Percentiles rank a stretch among this genome's conserved stretches.
phyloP scores from a whole-genome alignment of 768 basidiomycete genomes.

The Leccinum disarticulatum region DNA sequence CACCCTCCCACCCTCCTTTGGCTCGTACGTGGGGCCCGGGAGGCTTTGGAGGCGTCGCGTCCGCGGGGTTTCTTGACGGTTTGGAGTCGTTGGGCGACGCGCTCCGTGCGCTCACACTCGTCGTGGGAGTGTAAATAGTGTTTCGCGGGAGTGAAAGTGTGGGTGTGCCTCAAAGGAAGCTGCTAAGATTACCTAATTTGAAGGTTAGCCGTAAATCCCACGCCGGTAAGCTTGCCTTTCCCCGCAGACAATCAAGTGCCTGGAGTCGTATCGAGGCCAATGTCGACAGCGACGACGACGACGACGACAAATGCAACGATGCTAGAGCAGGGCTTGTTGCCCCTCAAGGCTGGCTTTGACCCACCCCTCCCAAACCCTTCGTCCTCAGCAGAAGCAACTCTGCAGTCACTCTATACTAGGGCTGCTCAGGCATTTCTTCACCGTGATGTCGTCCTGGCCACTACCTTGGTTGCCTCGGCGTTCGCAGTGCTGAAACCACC shows the following conservation, averaged over 20 bases:
- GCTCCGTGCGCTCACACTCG: too few relatives aligned
- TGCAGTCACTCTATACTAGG: constrained; percentile 72
- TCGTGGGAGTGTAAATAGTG: too few relatives aligned
- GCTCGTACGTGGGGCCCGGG: too few relatives aligned
- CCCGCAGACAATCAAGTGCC: constrained; percentile 26
- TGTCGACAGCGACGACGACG: constrained; percentile 51
- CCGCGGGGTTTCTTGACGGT: too few relatives aligned
- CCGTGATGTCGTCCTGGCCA: constrained; percentile 65
- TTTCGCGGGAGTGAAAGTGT: too few relatives aligned
- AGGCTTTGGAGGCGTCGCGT: too few relatives aligned
- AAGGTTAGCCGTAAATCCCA: too few relatives aligned
- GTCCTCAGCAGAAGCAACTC: constrained; percentile 44
- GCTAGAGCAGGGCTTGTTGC: constrained; percentile 27
- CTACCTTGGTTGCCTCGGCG: constrained; percentile 65
- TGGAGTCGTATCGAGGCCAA: constrained; percentile 19
- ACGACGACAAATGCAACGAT: constrained; percentile 37
- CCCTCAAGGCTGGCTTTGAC: constrained; percentile 36
- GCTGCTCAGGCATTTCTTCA: constrained; percentile 79
- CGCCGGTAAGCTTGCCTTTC: too few relatives aligned
- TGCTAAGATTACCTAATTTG: too few relatives aligned
- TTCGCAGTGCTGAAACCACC: constrained; percentile 58
- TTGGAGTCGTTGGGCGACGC: too few relatives aligned
- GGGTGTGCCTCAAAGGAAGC: too few relatives aligned
- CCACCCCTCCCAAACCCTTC: constrained; percentile 5
- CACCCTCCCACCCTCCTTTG: too few relatives aligned